phyloP scores from a whole-genome alignment of 306 rosid genomes.

The Quercus cerris region DNA sequence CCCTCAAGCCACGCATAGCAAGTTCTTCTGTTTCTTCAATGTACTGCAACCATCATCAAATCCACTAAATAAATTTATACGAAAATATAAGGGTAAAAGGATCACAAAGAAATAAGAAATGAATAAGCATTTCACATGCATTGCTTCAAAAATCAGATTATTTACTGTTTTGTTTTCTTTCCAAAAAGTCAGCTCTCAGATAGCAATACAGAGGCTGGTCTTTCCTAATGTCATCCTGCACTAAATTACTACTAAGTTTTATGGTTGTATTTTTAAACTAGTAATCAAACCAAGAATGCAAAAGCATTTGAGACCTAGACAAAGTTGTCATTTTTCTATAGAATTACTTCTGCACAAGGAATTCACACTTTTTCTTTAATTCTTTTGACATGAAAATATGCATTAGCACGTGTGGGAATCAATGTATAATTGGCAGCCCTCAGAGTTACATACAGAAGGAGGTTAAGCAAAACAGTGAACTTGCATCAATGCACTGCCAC shows the following conservation, averaged over 20 bases:
- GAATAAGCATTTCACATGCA: background rate
- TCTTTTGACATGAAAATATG: background rate
- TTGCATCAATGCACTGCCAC: background rate
- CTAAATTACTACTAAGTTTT: background rate
- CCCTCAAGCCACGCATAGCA: slow-evolving; percentile 73
- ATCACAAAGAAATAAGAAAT: background rate
- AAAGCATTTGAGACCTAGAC: background rate
- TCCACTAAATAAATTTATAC: slow-evolving; percentile 6
- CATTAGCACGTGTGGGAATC: background rate
- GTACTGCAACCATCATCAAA: slow-evolving; percentile 56
- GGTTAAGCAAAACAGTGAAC: slow-evolving; percentile 6
- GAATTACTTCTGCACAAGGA: background rate
- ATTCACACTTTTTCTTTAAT: background rate
- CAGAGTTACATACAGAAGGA: background rate
- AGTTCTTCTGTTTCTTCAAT: slow-evolving; percentile 93
- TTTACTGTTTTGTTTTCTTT: background rate
- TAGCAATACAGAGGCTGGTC: background rate
- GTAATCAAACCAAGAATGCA: slow-evolving; percentile 4
- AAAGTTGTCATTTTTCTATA: background rate
- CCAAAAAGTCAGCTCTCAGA: background rate
- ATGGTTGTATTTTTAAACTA: background rate
- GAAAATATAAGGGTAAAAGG: slow-evolving; percentile 6
- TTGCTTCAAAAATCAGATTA: background rate
- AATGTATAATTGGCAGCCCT: background rate
- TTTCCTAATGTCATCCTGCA: slow-evolving; percentile 2